phyloP scores from a whole-genome alignment of 1,284 basidiomycete species.

The Cystobasidium sp. region DNA sequence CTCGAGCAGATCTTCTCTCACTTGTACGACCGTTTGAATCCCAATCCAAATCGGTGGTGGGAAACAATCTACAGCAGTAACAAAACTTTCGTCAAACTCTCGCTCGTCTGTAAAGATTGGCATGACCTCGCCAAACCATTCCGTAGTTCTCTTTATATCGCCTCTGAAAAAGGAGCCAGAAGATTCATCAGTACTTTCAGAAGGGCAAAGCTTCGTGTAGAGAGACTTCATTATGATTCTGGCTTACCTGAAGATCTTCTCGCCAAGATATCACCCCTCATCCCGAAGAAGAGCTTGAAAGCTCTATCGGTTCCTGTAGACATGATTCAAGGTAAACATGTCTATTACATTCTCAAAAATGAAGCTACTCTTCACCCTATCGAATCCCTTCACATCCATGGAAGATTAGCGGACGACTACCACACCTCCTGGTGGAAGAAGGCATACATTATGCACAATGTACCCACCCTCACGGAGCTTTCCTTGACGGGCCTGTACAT shows the following conservation, averaged over 20 bases:
- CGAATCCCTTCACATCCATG: not conserved
- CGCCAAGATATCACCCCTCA: constrained; percentile 1
- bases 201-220: not conserved
- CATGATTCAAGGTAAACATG: constrained; percentile 13
- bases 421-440: constrained; percentile 13
- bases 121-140: not conserved
- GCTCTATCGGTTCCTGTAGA: constrained; percentile 14
- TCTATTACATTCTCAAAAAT: constrained; percentile 1
- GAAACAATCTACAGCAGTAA: constrained; percentile 12
- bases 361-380: not conserved
- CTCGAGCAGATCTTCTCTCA: constrained; percentile 3
- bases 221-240: constrained; percentile 2
- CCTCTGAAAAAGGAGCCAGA: constrained; percentile 12
- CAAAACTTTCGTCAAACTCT: constrained; percentile 20
- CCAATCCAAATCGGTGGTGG: constrained; percentile 12
- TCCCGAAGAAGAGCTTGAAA: not conserved
- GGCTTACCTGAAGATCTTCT: constrained; percentile 16
- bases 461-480: constrained; percentile 13
- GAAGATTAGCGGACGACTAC: constrained; percentile 14
- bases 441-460: constrained; percentile 11
- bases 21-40: not conserved
- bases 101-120: constrained; percentile 35
- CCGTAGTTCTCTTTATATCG: constrained; percentile 11
- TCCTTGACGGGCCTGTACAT: constrained; percentile 6
- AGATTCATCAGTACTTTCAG: constrained; percentile 6